Evolutionary conservation across 345 rosid species (phyloP).

Genomic region (Murraya koenigii): DNA sequence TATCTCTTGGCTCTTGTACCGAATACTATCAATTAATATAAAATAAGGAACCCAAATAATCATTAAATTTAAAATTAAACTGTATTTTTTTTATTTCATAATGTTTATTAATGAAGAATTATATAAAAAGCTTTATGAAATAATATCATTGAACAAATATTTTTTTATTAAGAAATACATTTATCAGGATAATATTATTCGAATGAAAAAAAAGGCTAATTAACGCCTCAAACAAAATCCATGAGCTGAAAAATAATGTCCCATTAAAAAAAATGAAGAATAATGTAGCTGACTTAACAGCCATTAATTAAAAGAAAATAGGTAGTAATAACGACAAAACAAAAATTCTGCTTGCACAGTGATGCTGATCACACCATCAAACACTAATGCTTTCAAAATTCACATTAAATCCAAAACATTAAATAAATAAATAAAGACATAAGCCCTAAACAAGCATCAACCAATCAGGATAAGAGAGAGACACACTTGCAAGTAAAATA

Average conservation of each 20-base stretch:
- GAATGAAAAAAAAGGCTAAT: neutral
- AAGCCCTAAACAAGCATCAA: neutral
- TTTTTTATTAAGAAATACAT: no score
- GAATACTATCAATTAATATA: no score
- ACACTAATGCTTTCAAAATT: neutral
- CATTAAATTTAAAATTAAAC: neutral
- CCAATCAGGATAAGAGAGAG: neutral
- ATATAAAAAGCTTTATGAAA: no score
- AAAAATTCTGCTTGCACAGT: neutral
- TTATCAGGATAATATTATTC: neutral
- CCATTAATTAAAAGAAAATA: neutral
- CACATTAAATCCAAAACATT: neutral
- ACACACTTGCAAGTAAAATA: neutral
- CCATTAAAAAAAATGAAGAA: neutral
- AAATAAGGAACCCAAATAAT: neutral
- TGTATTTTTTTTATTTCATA: no score
- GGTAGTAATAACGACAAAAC: neutral
- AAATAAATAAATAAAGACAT: neutral
- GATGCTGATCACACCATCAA: neutral
- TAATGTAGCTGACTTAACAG: neutral
- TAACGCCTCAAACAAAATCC: neutral
- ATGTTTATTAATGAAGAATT: no score
- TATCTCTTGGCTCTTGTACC: no score
- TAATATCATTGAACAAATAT: no score
- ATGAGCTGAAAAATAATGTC: neutral